phyloP scores from a whole-genome alignment of 345 rosid genomes.

The Mallotus nudiflorus region DNA sequence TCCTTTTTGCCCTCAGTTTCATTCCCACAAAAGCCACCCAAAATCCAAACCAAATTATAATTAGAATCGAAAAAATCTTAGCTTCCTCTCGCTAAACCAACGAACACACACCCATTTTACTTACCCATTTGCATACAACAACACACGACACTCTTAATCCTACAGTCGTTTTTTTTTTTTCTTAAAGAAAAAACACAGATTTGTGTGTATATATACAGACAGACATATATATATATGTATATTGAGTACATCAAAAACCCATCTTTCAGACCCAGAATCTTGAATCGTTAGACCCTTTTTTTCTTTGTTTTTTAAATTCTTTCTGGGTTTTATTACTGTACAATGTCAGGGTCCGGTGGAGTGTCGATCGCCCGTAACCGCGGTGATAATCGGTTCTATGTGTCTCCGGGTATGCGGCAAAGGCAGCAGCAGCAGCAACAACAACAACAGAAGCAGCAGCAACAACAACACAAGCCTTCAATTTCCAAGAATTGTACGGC shows the following conservation, averaged over 20 bases:
- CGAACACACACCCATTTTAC: neutral
- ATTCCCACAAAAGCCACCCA: neutral
- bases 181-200: too few relatives aligned
- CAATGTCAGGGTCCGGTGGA: constrained; percentile 44
- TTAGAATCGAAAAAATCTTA: too few relatives aligned
- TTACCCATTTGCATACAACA: neutral
- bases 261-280: neutral
- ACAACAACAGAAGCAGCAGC: constrained; percentile 39
- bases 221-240: too few relatives aligned
- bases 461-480: constrained; percentile 25
- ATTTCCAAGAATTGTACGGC: constrained; percentile 32
- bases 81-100: neutral
- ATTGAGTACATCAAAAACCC: neutral
- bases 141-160: neutral
- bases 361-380: constrained; percentile 30
- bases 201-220: neutral
- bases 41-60: too few relatives aligned
- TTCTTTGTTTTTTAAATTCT: neutral
- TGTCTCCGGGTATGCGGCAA: constrained; percentile 41
- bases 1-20: neutral
- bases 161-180: too few relatives aligned
- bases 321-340: neutral
- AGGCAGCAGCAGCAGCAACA: constrained; percentile 43
- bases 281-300: neutral
- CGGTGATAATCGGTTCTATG: constrained; percentile 47